Evolutionary conservation across 1,284 basidiomycete species (phyloP).

Genomic region (Ganoderma lucidum): DNA sequence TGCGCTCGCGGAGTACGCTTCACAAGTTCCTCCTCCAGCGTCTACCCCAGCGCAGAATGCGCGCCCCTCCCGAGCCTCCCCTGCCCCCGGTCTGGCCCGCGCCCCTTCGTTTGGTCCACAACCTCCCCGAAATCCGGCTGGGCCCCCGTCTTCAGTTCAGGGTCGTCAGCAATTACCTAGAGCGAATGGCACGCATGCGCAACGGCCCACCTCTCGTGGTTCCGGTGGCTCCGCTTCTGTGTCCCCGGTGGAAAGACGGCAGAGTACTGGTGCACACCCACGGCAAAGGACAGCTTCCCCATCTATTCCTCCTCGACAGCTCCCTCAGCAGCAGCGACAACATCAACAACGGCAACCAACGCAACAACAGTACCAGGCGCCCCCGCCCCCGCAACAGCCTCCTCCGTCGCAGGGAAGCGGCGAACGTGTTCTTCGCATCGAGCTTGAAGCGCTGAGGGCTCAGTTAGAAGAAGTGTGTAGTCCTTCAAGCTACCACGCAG

Average conservation of each 20-base stretch:
- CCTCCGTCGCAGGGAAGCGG: constrained; percentile 20
- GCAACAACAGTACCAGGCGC: constrained; percentile 3
- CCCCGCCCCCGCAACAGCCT: constrained; percentile 8
- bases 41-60: neutral
- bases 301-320: neutral
- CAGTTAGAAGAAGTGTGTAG: constrained; percentile 56
- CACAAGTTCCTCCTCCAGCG: neutral
- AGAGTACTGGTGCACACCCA: constrained; percentile 4
- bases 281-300: constrained; percentile 9
- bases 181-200: neutral
- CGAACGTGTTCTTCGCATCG: constrained; percentile 26
- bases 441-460: constrained; percentile 47
- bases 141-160: constrained; percentile 3
- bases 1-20: constrained; percentile 22
- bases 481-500: neutral
- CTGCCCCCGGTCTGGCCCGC: constrained; percentile 3
- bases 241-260: constrained; percentile 10
- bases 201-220: neutral
- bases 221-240: constrained; percentile 6
- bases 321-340: neutral
- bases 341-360: constrained; percentile 14
- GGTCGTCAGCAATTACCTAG: neutral
- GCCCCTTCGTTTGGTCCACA: neutral
- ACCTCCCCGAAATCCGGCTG: neutral
- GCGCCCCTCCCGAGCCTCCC: constrained; percentile 3